Evolutionary conservation across 768 basidiomycete species (phyloP).

Genomic region (Naganishia onofrii): DNA sequence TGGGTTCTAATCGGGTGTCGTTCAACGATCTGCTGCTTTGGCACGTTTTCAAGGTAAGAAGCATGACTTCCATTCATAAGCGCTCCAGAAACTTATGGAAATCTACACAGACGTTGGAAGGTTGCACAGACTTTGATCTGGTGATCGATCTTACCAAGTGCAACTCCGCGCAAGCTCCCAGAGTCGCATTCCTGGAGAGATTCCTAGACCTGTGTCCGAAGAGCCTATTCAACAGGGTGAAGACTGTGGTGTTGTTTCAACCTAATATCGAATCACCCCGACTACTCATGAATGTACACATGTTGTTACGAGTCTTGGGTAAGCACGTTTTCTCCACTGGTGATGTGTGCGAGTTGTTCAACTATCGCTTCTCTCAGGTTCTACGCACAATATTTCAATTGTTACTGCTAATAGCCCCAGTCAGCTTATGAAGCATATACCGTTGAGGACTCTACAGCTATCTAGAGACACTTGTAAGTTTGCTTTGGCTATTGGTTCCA

Average conservation of each 20-base stretch:
- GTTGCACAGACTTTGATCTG: slow-evolving; percentile 19
- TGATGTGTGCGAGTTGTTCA: not conserved
- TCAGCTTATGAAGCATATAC: slow-evolving; percentile 27
- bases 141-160: slow-evolving; percentile 22
- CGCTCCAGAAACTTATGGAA: not conserved
- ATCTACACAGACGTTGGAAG: slow-evolving; percentile 10
- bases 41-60: slow-evolving; percentile 27
- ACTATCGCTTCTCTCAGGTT: not conserved
- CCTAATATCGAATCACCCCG: slow-evolving; percentile 20
- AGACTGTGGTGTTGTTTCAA: slow-evolving; percentile 18
- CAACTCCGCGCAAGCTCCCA: slow-evolving; percentile 19
- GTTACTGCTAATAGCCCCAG: slow-evolving; percentile 22
- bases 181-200: slow-evolving; percentile 12
- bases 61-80: not conserved
- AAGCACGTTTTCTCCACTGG: not conserved
- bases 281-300: slow-evolving; percentile 23
- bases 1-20: slow-evolving; percentile 17
- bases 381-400: not conserved
- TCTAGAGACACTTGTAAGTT: slow-evolving; percentile 16
- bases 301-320: slow-evolving; percentile 24
- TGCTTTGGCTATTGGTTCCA: not conserved
- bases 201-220: slow-evolving; percentile 24
- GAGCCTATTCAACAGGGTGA: not conserved
- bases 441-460: slow-evolving; percentile 8
- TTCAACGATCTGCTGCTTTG: slow-evolving; percentile 25